Percentiles rank a stretch among this genome's conserved stretches.
Conservation (phyloP, 78 protist genomes). For the Emiliania huxleyi region DNA sequence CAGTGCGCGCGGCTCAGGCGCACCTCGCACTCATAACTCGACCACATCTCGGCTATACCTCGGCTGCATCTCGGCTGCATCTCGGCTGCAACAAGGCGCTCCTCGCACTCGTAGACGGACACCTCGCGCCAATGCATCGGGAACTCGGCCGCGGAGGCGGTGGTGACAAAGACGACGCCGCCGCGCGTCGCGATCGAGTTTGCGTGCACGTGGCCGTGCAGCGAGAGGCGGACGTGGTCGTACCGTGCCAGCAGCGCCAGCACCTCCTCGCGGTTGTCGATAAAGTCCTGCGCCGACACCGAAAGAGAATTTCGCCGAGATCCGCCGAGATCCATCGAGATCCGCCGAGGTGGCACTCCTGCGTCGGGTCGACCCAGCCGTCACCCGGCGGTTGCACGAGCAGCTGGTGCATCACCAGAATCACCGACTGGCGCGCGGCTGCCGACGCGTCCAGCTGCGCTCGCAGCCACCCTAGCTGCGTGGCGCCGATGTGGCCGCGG, state of each 20-base stretch:
- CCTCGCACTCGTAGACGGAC: neutral
- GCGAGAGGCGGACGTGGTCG: neutral
- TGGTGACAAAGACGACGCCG: neutral
- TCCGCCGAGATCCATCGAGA: too few species aligned
- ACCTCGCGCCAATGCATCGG: conserved; percentile 14
- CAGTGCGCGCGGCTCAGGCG: too few species aligned
- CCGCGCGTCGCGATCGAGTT: neutral
- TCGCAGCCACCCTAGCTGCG: neutral
- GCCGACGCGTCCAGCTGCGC: neutral
- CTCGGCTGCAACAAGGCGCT: too few species aligned
- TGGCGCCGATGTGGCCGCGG: neutral
- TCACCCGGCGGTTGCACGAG: neutral
- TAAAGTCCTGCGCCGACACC: neutral
- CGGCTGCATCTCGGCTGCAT: too few species aligned
- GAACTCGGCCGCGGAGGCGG: neutral
- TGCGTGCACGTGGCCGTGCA: conserved; percentile 4
- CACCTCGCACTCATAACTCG: too few species aligned
- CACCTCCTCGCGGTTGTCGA: neutral
- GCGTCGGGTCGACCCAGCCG: neutral
- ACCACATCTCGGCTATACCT: too few species aligned
- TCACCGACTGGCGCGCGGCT: neutral
- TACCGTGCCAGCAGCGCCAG: neutral
- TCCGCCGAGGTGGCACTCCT: neutral
- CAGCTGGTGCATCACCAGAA: neutral
- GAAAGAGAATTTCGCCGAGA: too few species aligned